These are phyloP conservation scores for Acacia pycnantha DNA, from an alignment of 331 rosid species.

Conservation along the genomic window DNA sequence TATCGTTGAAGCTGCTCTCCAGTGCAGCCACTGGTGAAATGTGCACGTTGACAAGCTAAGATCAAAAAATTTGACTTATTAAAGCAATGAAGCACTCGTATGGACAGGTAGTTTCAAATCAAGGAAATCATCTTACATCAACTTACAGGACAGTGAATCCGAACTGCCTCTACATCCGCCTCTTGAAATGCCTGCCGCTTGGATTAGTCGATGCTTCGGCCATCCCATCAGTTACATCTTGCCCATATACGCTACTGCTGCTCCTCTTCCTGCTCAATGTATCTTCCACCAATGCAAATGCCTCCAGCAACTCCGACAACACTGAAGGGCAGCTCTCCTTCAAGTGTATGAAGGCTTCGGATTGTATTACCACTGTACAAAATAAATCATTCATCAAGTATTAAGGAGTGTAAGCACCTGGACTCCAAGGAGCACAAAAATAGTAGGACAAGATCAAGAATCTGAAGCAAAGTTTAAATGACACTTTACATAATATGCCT, in stretches of 20 bases:
- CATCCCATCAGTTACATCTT: conserved; percentile 61
- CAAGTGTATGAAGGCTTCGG: conserved; percentile 72
- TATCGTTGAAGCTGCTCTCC: conserved; percentile 32
- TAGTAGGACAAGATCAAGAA: background rate
- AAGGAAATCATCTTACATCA: conserved; percentile 26
- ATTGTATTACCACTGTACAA: conserved; percentile 73
- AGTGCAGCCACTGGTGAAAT: conserved; percentile 14
- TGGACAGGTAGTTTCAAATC: conserved; percentile 31
- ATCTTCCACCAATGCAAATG: conserved; percentile 71
- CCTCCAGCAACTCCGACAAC: conserved; percentile 68
- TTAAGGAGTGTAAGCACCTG: background rate
- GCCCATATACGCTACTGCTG: conserved; percentile 61
- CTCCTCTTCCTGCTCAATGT: conserved; percentile 70
- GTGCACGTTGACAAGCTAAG: conserved; percentile 13
- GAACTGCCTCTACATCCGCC: conserved; percentile 40
- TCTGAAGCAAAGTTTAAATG: background rate
- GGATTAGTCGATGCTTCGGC: conserved; percentile 65
- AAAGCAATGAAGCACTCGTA: conserved; percentile 14
- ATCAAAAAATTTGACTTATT: conserved; percentile 23
- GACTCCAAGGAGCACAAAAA: background rate
- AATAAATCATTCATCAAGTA: conserved; percentile 8
- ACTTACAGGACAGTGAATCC: conserved; percentile 24
- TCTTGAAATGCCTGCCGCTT: conserved; percentile 61
- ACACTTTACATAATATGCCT: background rate
- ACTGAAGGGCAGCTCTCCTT: conserved; percentile 83